Evolutionary conservation across 1,284 basidiomycete genomes (phyloP).

Genomic region (Xerocomus minutiporus): DNA sequence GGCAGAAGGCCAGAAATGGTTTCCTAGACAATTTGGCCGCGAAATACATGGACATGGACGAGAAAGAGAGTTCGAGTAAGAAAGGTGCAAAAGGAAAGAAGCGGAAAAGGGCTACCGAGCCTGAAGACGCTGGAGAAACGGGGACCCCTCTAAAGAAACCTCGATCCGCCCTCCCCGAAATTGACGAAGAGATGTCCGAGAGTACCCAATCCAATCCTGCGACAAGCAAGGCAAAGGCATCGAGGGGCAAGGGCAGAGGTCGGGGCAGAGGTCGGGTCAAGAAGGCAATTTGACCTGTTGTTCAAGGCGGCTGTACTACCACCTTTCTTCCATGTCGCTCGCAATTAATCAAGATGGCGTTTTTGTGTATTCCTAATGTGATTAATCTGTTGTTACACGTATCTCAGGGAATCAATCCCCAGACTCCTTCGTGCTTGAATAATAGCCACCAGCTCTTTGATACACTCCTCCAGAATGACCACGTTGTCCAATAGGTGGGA

Average conservation of each 20-base stretch:
- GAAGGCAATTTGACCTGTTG: conserved; percentile 28
- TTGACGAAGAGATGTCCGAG: conserved; percentile 67
- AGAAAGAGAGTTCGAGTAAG: conserved; percentile 37
- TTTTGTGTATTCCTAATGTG: conserved; percentile 4
- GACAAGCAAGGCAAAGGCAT: conserved; percentile 41
- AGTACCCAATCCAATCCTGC: conserved; percentile 59
- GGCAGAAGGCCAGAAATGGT: conserved; percentile 64
- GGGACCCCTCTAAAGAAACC: conserved; percentile 50
- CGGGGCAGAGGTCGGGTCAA: conserved; percentile 32
- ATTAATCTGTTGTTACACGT: conserved; percentile 43
- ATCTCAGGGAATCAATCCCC: conserved; percentile 81
- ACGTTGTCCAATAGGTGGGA: conserved; percentile 91
- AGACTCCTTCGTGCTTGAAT: conserved; percentile 81
- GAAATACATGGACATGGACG: conserved; percentile 62
- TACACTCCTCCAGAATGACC: conserved; percentile 90
- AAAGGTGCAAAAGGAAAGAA: conserved; percentile 51
- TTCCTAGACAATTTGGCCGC: conserved; percentile 77
- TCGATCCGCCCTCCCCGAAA: conserved; percentile 43
- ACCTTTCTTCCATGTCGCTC: neutral
- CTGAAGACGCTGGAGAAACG: conserved; percentile 35
- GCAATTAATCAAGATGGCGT: neutral
- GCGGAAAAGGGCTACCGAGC: conserved; percentile 37
- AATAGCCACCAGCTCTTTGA: conserved; percentile 90
- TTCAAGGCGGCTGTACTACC: too few relatives aligned
- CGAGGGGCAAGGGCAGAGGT: conserved; percentile 33